Base-by-base conservation (phyloP, 192 early-diverging fungal species). In the Gaertneriomyces semiglobifer region DNA sequence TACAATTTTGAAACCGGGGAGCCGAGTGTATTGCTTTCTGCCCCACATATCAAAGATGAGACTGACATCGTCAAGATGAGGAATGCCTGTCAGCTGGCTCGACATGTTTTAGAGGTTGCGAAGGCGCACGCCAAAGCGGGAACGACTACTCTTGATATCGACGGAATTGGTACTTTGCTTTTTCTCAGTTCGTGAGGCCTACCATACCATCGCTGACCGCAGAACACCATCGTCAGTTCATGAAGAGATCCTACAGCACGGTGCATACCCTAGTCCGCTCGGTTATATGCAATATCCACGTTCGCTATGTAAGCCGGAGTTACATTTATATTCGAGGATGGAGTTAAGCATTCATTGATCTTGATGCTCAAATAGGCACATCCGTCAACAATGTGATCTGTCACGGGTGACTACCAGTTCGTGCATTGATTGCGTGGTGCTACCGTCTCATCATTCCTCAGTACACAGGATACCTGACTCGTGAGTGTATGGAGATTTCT, bases 331-430 rank as follows among this genome's bases (percentile, higher is more conserved):
- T 47, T 0, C 4, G 1, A 46, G 7, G 0, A 18, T 20, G n/a
- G 5, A 14, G 10, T 38, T 45, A 0, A 62, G 10, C 5, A 25
- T 14, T 46, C 41, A 5, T 12, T 25, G 9, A 44, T 43, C 1
- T 38, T 9, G 1, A 57, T 44, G 50, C 25, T 58, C n/a, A 14
- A 58, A 4, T 40, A 66, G 70, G 70, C 44, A 93, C 90, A 14
- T 89, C 87, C 64, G 71, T 92, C 53, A 92, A 92, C 77, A 93
- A 93, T 75, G 80, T 93, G 41, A 87, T 93, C 58, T 89, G 87
- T 0, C 91, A 93, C 68, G 91, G 91, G 74, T 73, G 55, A 62
- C 44, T n/a, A 41, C 20, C 66, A 52, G 10, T 25, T 3, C 50
- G 7, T 18, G 39, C 56, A 7, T 10, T 20, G 11, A 12, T 12